phyloP scores from a whole-genome alignment of 495 filamentous ascomycete genomes.

The Hyphodiscus hymeniophilus region DNA sequence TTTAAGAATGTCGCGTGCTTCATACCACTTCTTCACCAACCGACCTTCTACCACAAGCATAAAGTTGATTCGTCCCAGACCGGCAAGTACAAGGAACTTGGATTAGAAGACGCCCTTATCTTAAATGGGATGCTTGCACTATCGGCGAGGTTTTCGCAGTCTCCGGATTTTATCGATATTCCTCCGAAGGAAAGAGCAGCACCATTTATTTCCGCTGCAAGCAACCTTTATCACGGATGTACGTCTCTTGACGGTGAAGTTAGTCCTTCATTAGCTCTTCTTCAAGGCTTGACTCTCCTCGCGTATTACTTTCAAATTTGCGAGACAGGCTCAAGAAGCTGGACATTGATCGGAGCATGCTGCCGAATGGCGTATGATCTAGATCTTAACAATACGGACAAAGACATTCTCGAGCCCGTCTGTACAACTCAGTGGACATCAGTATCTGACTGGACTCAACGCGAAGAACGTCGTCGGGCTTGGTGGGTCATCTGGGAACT shows the following conservation, averaged over 20 bases:
- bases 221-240: neutral
- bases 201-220: neutral
- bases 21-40: neutral
- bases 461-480: constrained; percentile 24
- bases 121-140: neutral
- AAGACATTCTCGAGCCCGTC: neutral
- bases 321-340: neutral
- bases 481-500: constrained; percentile 33
- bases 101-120: neutral
- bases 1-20: neutral
- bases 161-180: neutral
- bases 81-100: neutral
- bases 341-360: neutral
- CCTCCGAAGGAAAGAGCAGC: neutral
- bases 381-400: neutral
- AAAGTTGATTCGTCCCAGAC: neutral
- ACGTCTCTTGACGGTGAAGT: neutral
- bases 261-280: neutral
- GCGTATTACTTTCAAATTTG: neutral
- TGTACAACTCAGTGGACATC: neutral
- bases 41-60: neutral
- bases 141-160: neutral
- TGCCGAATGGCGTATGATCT: neutral
- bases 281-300: neutral
- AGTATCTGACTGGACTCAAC: constrained; percentile 11